Evolutionary conservation across 2,329 filamentous ascomycete species (phyloP), one percentile per base, ranked within the genome.

Genomic region (Trichoderma sp.): DNA sequence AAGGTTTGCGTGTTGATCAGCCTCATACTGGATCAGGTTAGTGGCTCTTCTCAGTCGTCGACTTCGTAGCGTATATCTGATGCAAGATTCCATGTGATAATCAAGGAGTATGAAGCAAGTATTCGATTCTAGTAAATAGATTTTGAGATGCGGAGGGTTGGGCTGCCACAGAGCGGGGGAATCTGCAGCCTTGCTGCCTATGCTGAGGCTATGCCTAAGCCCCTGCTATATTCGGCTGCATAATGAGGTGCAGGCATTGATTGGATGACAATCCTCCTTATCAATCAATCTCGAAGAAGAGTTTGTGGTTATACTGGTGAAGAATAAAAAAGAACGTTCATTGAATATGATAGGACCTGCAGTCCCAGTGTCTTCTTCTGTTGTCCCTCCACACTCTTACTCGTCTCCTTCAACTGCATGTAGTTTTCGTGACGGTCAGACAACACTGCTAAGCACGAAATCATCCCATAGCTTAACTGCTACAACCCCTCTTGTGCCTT

Each of bases 1-100:
- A 75, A 12, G 0, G 76, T 75, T 4, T 67, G 61, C 2, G 73
- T 73, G 32, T 78, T 75, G 56, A 79, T 66, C 6, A 78, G 66
- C 24, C 77, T 73, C 77, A 79, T 78, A 5, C 1, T 34, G 65
- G 58, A 34, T 39, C 15, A 39, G 1, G 36, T 15, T 1, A 7
- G 6, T 39, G 15, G 3, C 6, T 39, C 36, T 39, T 39, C 6
- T 39, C 36, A 39, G 1, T 12, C 2, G 24, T 21, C 3, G 34
- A 36, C 6, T 3, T 28, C 4, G 7, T 5, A 0, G 12, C 4
- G 15, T 1, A 14, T 32, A 32, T 32, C 28, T 0, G 15, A n/a
- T n/a, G 7, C 7, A 2, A 12, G 4, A 28, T 30, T 5, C 32
- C 28, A 32, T 18, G 8, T 18, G 30, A 30, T 2, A 8, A 2